Evolutionary conservation across 2,329 filamentous ascomycete genomes (phyloP).

Genomic region (Ilyonectria destructans): DNA sequence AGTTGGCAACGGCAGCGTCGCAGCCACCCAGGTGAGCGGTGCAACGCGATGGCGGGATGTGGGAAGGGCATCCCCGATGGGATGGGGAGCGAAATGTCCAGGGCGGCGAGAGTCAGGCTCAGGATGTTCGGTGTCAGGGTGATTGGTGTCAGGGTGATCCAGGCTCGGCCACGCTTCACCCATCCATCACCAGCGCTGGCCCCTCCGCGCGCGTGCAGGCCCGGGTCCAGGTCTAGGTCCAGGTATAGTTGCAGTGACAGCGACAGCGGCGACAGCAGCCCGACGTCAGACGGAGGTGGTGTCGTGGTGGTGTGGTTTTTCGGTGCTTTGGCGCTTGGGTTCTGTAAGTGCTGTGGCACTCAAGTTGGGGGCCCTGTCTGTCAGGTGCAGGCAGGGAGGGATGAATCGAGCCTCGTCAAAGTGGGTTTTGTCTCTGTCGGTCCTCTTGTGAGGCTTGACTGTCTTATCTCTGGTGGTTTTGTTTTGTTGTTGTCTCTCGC

Average conservation of each 20-base stretch:
- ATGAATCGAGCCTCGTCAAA: conserved; percentile 31
- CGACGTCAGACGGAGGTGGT: conserved; percentile 47
- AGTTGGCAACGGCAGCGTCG: neutral
- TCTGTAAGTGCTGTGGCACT: conserved; percentile 7
- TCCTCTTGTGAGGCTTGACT: conserved; percentile 16
- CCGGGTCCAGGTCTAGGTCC: conserved; percentile 7
- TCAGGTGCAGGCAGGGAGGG: conserved; percentile 33
- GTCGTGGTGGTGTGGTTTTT: conserved; percentile 50
- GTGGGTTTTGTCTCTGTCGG: conserved; percentile 31
- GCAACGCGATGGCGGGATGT: conserved; percentile 28
- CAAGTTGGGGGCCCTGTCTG: conserved; percentile 24
- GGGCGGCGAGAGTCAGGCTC: conserved; percentile 39
- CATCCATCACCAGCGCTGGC: conserved; percentile 6
- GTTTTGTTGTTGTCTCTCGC: conserved; percentile 12
- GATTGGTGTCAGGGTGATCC: neutral
- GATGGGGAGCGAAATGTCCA: conserved; percentile 34
- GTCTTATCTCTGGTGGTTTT: conserved; percentile 30
- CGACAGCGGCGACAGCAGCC: conserved; percentile 18
- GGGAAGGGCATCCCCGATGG: conserved; percentile 31
- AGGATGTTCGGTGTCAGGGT: conserved; percentile 13
- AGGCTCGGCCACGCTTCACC: conserved; percentile 27
- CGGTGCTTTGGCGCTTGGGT: conserved; percentile 29
- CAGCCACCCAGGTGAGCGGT: conserved; percentile 2
- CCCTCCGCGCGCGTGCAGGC: conserved; percentile 11
- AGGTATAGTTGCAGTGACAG: conserved; percentile 1